Evolutionary conservation across 371 early-diverging fungal species (phyloP).

Genomic region (Saksenaea vasiformis): DNA sequence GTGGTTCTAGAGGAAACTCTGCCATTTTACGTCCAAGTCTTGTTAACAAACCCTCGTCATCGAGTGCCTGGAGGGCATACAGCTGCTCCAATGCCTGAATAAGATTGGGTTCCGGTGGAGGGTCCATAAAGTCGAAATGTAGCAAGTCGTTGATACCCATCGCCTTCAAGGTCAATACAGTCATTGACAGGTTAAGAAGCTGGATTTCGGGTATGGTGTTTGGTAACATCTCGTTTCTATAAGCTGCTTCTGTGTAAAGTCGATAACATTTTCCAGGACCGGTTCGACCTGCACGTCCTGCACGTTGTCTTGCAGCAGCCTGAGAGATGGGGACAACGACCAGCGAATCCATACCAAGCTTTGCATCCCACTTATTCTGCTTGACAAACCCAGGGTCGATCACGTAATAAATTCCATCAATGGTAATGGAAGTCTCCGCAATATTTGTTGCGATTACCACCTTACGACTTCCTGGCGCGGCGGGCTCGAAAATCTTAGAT

Average conservation of each 20-base stretch:
- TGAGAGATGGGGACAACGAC: conserved; percentile 93
- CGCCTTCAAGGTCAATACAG: conserved; percentile 91
- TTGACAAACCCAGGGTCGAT: conserved; percentile 99
- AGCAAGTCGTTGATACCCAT: conserved; percentile 97
- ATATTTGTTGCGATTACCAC: conserved; percentile 99
- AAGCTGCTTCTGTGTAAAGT: conserved; percentile 96
- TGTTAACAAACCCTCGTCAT: conserved; percentile 92
- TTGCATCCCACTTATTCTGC: conserved; percentile 94
- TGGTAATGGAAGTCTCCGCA: conserved; percentile 99
- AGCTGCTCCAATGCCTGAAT: conserved; percentile 93
- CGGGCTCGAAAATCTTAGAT: conserved; percentile 92
- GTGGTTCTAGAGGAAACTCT: conserved; percentile 95
- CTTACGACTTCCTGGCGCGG: conserved; percentile 91
- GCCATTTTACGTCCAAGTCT: conserved; percentile 96
- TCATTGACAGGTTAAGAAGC: conserved; percentile 90
- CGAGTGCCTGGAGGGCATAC: conserved; percentile 93
- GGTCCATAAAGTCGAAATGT: conserved; percentile 97
- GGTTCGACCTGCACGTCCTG: conserved; percentile 99
- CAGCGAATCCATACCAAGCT: conserved; percentile 93
- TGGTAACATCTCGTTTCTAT: conserved; percentile 94
- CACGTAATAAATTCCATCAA: conserved; percentile 98
- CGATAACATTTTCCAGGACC: conserved; percentile 97
- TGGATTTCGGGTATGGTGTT: conserved; percentile 98
- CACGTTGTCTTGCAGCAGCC: conserved; percentile 94
- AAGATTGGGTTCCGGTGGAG: conserved; percentile 92